Evolutionary conservation across 192 early-diverging fungal genomes (phyloP).

Genomic region (Coemansia erecta): DNA sequence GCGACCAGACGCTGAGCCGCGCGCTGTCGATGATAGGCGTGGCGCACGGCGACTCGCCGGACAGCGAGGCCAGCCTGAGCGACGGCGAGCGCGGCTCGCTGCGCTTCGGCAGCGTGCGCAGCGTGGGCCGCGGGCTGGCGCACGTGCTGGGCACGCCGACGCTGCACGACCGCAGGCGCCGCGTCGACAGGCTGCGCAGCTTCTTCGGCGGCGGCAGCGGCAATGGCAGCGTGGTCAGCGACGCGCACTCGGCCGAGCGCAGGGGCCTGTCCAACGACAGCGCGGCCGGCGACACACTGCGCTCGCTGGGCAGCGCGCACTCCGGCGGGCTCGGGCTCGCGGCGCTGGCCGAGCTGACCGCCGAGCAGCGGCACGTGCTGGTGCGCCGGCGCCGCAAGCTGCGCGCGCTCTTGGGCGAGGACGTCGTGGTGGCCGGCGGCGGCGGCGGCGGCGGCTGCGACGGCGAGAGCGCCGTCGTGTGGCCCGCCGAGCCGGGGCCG

Average conservation of each 20-base stretch:
- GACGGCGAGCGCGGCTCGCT: neutral
- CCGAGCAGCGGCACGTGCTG: conserved; percentile 58
- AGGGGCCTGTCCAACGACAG: too few species aligned
- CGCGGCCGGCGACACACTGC: conserved; percentile 4
- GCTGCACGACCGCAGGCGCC: conserved; percentile 38
- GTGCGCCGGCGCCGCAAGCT: conserved; percentile 64
- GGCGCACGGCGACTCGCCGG: conserved; percentile 34
- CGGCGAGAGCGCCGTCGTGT: neutral
- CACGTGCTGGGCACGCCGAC: neutral
- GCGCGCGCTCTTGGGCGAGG: conserved; percentile 59
- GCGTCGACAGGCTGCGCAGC: conserved; percentile 53
- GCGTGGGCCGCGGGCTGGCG: neutral
- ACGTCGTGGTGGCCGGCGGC: conserved; percentile 16
- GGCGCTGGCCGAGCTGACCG: conserved; percentile 21
- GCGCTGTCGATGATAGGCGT: conserved; percentile 54
- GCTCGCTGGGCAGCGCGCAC: conserved; percentile 4
- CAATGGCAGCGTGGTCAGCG: neutral
- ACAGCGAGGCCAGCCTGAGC: conserved; percentile 12
- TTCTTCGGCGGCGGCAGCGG: conserved; percentile 55
- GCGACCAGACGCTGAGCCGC: conserved; percentile 30
- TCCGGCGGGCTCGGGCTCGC: neutral
- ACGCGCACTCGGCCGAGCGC: neutral
- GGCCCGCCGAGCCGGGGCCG: neutral
- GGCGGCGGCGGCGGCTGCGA: conserved; percentile 32
- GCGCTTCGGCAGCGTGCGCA: neutral